Percentiles rank a stretch among this genome's conserved stretches.
Conservation (phyloP, 208 protist genomes). For the Acanthamoeba triangularis region DNA sequence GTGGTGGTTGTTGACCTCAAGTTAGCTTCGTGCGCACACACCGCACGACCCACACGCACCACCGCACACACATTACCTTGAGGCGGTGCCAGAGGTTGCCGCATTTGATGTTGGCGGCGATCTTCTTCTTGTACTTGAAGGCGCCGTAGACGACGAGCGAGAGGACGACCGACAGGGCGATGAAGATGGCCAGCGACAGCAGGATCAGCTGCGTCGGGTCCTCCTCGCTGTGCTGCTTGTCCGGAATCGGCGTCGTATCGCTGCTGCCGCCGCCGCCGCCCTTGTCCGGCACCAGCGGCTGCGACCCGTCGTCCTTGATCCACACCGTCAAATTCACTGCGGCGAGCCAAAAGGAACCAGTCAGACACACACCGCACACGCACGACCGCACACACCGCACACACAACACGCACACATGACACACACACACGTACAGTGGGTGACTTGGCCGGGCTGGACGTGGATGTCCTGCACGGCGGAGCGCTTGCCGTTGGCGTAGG, state of each 20-base stretch:
- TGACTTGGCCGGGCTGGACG: neutral
- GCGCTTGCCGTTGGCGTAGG: conserved; percentile 60
- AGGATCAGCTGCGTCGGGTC: conserved; percentile 34
- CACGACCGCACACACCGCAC: neutral
- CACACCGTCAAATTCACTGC: conserved; percentile 63
- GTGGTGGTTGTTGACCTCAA: neutral
- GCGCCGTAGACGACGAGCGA: neutral
- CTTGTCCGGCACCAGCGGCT: neutral
- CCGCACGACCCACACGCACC: neutral
- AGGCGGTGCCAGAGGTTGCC: neutral
- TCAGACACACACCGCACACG: too few relatives aligned
- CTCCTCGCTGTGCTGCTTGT: conserved; percentile 53
- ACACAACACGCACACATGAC: neutral
- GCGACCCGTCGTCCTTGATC: conserved; percentile 48
- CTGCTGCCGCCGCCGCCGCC: neutral
- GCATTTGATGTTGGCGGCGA: neutral
- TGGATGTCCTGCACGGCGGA: conserved; percentile 46
- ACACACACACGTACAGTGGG: neutral
- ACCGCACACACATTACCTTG: neutral
- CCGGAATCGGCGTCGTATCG: neutral
- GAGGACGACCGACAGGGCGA: neutral
- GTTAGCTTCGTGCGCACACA: neutral
- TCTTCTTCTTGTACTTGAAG: conserved; percentile 26
- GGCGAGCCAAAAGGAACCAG: neutral
- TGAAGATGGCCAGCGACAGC: conserved; percentile 3